Conservation (phyloP, 768 basidiomycete species). For the Cyathus striatus region DNA sequence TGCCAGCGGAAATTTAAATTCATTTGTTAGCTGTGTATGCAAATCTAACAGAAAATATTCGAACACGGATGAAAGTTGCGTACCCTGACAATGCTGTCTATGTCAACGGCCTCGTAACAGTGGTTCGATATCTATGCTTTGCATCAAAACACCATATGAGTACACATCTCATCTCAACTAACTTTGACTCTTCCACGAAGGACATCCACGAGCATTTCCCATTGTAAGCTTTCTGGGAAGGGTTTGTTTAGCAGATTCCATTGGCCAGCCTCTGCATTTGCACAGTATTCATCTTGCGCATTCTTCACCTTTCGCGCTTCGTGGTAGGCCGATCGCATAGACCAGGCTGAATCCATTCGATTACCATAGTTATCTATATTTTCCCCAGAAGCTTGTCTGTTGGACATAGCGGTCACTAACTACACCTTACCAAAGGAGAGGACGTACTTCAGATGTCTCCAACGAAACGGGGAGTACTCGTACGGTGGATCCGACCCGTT, state of each 20-base stretch:
- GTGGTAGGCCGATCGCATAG: neutral
- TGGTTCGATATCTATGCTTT: neutral
- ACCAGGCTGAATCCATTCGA: neutral
- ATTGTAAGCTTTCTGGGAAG: neutral
- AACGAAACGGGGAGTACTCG: too few species aligned
- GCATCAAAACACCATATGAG: neutral
- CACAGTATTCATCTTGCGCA: neutral
- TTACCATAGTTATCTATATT: neutral
- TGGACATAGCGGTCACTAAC: neutral
- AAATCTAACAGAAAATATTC: too few species aligned
- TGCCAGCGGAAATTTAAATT: conserved; percentile 77
- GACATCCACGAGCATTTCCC: neutral
- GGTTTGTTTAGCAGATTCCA: neutral
- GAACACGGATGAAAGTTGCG: too few species aligned
- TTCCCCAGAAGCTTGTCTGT: neutral
- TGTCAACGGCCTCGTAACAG: neutral
- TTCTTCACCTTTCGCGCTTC: neutral
- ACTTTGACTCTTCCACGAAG: neutral
- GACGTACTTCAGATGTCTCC: neutral
- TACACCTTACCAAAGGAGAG: neutral
- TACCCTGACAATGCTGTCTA: neutral
- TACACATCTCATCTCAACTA: too few species aligned
- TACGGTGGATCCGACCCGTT: neutral
- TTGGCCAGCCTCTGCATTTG: neutral
- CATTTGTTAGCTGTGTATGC: conserved; percentile 59